Evolutionary conservation across 169 alveolate species (phyloP), one percentile per base, ranked within the genome.

Genomic region (Plasmodium adleri): DNA sequence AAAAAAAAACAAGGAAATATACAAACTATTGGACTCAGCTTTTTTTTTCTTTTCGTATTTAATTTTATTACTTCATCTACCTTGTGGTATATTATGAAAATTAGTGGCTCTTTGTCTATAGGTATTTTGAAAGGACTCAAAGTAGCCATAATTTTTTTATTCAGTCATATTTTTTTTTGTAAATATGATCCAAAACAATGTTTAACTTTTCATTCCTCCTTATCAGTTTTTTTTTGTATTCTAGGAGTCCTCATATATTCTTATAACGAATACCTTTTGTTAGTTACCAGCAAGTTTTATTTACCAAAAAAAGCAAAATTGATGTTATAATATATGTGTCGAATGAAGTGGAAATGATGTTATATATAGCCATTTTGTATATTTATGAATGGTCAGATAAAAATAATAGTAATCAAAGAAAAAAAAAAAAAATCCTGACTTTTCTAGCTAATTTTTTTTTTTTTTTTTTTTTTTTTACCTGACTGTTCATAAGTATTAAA

Each of bases 161-260:
- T 80, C 15, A 86, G 93, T 58, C 95, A 92, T 75, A 85, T 62
- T 45, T 88, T 92, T 52, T 92, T 92, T 76, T 92, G 95, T 85
- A 91, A 92, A 70, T 59, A 89, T 86, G 94, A 92, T 54, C 88
- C 94, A 28, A 80, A 83, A 47, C 95, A 92, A 70, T 92, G 95
- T 67, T 72, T 92, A 24, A 92, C 72, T 54, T 49, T 63, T 9
- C 90, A 91, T 85, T 89, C 93, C 2, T 87, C 92, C 43, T 45
- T 88, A 6, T 88, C 95, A 13, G 93, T 76, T 76, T 63, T 52
- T 49, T 76, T 62, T 76, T 76, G 88, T 76, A 76, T 76, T 26
- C 17, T 66, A 1, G 88, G 88, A 56, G 88, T 76, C 22, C 67
- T 76, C 26, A 66, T 76, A 22, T 76, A 76, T 76, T 76, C 88